Base-by-base conservation (phyloP, 2,329 filamentous ascomycete genomes). In the Phyllosticta citrichinensis region DNA sequence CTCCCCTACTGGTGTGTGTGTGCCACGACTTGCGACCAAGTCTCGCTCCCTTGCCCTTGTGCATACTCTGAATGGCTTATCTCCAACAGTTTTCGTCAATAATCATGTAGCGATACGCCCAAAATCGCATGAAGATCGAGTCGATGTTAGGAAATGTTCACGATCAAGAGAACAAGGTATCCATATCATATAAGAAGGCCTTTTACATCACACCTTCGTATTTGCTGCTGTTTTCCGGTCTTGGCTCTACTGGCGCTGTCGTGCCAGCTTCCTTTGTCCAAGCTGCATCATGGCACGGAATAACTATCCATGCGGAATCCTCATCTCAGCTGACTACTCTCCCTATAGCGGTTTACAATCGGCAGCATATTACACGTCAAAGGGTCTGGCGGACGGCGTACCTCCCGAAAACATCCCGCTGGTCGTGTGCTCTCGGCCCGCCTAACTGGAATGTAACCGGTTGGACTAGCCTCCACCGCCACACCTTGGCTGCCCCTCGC, bases 391-490 rank as follows among this genome's bases (percentile, higher is more conserved):
- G 40, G 14, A 47, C 40, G 40, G 40, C 40, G n/a, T 47, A 47
- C 40, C 4, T n/a, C 17, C 40, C 40, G 40, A 47, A 47, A 47
- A 47, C 40, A 47, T 47, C 40, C 40, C 40, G 40, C 40, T 35
- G 58, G 35, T 60, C 35, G 58, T 60, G 52, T 55, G 58, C 25
- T 5, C 40, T 47, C 56, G 30, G 47, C 47, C 11, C 58, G 58
- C 35, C 53, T 60, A 53, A 60, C 58, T 24, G 20, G 53, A 60
- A 60, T 60, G 58, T 54, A 56, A 60, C 52, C 25, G 22, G 40
- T 17, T 33, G 35, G 12, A 10, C 54, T 55, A 19, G 53, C 30
- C 53, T 30, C 40, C 22, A 55, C 57, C 57, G 55, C 35, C 35
- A 51, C 24, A 20, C 24, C 33, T 35, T 51, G 56, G 22, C 40